phyloP scores from a whole-genome alignment of 2,329 filamentous ascomycete genomes.

The Phoma sp. region DNA sequence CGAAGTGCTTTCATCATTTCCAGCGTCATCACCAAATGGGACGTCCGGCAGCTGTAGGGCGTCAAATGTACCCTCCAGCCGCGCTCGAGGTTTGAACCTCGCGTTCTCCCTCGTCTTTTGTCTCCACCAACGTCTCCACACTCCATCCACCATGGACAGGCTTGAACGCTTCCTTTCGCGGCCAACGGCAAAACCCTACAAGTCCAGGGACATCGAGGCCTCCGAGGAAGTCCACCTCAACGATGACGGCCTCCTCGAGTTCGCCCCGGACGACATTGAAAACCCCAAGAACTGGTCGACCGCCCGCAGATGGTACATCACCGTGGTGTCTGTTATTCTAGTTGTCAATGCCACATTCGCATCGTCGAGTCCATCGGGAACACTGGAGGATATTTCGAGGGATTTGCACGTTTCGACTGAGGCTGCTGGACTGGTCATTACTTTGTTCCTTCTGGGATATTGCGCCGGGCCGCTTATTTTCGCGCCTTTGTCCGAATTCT shows the following conservation, averaged over 20 bases:
- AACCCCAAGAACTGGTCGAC: conserved; percentile 12
- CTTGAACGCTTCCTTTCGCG: conserved; percentile 13
- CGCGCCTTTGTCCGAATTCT: conserved; percentile 71
- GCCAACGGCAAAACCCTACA: conserved; percentile 10
- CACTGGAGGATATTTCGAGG: background rate
- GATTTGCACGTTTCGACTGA: conserved; percentile 12
- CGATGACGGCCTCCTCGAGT: conserved; percentile 3
- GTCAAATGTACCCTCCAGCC: background rate
- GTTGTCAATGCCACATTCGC: conserved; percentile 13
- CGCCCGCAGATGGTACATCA: conserved; percentile 11
- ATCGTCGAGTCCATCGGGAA: conserved; percentile 11
- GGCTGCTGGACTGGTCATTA: conserved; percentile 62
- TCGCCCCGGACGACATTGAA: conserved; percentile 1
- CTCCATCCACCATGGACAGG: background rate
- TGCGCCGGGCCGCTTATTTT: conserved; percentile 67
- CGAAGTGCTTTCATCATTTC: too few relatives aligned
- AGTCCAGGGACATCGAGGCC: conserved; percentile 3
- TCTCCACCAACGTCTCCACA: background rate
- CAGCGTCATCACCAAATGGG: too few relatives aligned
- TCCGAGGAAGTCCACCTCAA: conserved; percentile 5
- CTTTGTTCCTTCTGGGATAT: conserved; percentile 69
- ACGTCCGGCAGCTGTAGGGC: too few relatives aligned
- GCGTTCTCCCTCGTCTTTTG: too few relatives aligned
- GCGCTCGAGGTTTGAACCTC: background rate
- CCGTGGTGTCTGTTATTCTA: background rate